Percentiles rank a stretch among this genome's conserved stretches.
Evolutionary conservation across 805 yeast genomes (phyloP).

Genomic region (Nadsonia fulvescens): DNA sequence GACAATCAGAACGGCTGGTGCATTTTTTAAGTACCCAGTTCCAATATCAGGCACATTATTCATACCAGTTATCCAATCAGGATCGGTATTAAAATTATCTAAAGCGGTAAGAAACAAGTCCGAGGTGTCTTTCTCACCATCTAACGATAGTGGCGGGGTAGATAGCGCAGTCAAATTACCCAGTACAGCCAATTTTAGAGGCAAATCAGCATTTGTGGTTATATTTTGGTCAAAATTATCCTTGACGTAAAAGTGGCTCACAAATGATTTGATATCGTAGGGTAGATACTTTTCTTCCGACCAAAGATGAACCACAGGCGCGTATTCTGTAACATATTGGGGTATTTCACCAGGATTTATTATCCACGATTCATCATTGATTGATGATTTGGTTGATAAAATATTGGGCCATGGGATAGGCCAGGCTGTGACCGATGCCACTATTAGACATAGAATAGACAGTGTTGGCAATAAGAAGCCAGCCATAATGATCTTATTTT

Average conservation of each 20-base stretch:
- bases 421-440: no score
- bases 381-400: no score
- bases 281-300: slow-evolving; percentile 81
- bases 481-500: no score
- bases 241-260: slow-evolving; percentile 43
- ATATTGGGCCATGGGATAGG: no score
- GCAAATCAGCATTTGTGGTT: slow-evolving; percentile 7
- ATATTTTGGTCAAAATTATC: slow-evolving; percentile 30
- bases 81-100: slow-evolving; percentile 51
- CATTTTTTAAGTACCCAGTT: slow-evolving; percentile 53
- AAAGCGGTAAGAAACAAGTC: slow-evolving; percentile 44
- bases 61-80: slow-evolving; percentile 73
- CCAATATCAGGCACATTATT: slow-evolving; percentile 48
- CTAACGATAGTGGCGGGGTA: no score
- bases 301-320: slow-evolving; percentile 69
- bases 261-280: slow-evolving; percentile 56
- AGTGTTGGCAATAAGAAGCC: no score
- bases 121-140: slow-evolving; percentile 11
- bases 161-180: slow-evolving; percentile 5
- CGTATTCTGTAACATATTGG: slow-evolving; percentile 14
- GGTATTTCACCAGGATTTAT: slow-evolving; percentile 13
- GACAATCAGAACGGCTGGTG: slow-evolving; percentile 66
- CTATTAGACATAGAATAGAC: no score
- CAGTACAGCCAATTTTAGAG: slow-evolving; percentile 12
- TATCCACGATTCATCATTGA: no score